Base-by-base conservation (phyloP, 2,329 filamentous ascomycete species). In the Aspergillus neotritici region DNA sequence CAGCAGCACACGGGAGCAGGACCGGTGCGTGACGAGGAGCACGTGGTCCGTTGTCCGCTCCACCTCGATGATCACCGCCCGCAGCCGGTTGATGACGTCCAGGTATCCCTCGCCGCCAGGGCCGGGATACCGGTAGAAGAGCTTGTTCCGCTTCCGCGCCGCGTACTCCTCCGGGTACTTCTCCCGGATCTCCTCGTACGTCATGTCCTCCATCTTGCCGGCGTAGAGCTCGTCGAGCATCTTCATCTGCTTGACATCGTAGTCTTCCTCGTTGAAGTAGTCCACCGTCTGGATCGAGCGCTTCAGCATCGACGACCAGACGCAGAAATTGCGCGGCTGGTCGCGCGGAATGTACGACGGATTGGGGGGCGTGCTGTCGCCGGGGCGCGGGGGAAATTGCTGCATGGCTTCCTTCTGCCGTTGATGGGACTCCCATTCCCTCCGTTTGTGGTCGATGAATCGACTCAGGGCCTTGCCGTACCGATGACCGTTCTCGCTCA, bases 141-240 rank as follows among this genome's bases (percentile, higher is more conserved):
- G 81, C 71, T 98, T 98, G 71, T 97, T 86, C 46, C 74, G 74
- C 51, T 83, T 80, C 37, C 93, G 86, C 58, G 86, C 83, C 32
- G 76, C 74, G 62, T 88, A 98, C 62, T 98, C 90, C 2, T 88
- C 82, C 0, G 83, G 84, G 60, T 85, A 84, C 48, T 82, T 79
- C n/a, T 77, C 71, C 43, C 82, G 83, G 55, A 98, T 97, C 56
- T 95, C 87, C 2, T 86, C 79, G 64, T 98, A 97, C 0, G 93
- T 97, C 74, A 96, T 82, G 39, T 93, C 91, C 62, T 98, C 93
- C 71, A 96, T 95, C 38, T 82, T 78, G 11, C 93, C 93, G 0
- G 91, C 85, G 57, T 97, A 94, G 37, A 98, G 80, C 68, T 98
- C 93, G 61, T 98, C 94, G 40, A 98, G 78, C 87, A 95, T 94